Evolutionary conservation across 345 rosid genomes (phyloP), one percentile per base, ranked within the genome.

Genomic region (Angophora floribunda): DNA sequence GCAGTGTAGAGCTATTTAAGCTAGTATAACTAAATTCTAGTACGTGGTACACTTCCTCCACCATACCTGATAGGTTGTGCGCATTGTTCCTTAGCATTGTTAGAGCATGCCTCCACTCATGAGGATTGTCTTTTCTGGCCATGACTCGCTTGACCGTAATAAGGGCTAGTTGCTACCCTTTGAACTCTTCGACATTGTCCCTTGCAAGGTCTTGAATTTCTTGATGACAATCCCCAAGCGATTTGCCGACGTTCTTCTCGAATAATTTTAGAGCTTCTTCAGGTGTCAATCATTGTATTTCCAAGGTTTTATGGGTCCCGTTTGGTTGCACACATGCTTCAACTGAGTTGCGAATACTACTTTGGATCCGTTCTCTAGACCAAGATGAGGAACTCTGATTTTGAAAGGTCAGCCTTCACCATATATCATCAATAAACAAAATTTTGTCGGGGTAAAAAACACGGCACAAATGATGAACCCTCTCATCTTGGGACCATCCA

Each of bases 131-230:
- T 85, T 52, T 19, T 67, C 86, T 16, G 19, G 86, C 86, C 93
- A 90, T 90, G 84, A 89, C 82, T 59, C 67, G 41, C 3, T 86
- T 86, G 2, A 86, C 22, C 17, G 87, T 88, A n/a, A 86, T 70
- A 10, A 91, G 86, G 52, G 91, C 88, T 6, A 91, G 85, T 59
- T 91, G 91, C 84, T 89, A 78, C 17, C 88, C 85, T 44, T 44
- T 57, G 49, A 88, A 87, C 57, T 82, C 80, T 9, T 22, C 1
- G 44, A 63, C 51, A 3, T 87, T 87, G 12, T 44, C 52, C 28
- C 51, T 59, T 2, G 87, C 67, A 3, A 88, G 87, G 7, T 88
- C 26, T 6, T 26, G 87, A 16, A 90, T 88, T 41, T 84, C n/a
- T 55, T 50, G 87, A 59, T 88, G 85, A 22, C 4, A 47, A 61